These are phyloP conservation scores for Salvia rosmarinus DNA, from an alignment of 257 asterid genomes.

Conservation along the genomic window DNA sequence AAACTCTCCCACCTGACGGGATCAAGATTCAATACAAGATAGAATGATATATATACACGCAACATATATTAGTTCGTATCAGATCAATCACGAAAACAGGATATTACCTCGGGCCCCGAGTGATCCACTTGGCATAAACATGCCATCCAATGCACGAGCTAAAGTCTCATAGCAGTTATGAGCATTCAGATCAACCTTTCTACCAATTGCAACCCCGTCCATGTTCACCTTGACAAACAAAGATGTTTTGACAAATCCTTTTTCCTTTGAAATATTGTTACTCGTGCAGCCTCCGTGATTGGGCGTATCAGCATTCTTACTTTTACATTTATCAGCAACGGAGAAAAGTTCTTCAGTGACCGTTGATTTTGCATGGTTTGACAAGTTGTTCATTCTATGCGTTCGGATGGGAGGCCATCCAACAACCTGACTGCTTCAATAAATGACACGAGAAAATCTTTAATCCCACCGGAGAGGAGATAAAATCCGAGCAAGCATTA, in stretches of 20 bases:
- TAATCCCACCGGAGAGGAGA: background rate
- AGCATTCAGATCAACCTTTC: slow-evolving; percentile 82
- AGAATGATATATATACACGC: background rate
- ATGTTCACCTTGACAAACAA: slow-evolving; percentile 83
- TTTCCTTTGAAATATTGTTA: slow-evolving; percentile 39
- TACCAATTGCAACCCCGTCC: slow-evolving; percentile 87
- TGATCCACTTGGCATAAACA: slow-evolving; percentile 56
- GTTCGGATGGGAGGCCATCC: slow-evolving; percentile 61
- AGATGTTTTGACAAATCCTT: slow-evolving; percentile 46
- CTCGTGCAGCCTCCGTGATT: slow-evolving; percentile 9
- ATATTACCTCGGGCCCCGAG: slow-evolving; percentile 56
- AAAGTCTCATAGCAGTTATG: slow-evolving; percentile 71
- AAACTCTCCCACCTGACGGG: background rate
- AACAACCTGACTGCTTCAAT: slow-evolving; percentile 49
- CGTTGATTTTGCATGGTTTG: slow-evolving; percentile 43
- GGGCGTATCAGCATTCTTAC: slow-evolving; percentile 28
- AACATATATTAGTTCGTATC: background rate
- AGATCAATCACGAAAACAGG: slow-evolving; percentile 11
- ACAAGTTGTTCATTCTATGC: slow-evolving; percentile 47
- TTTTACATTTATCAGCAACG: slow-evolving; percentile 47
- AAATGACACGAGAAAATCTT: slow-evolving; percentile 9
- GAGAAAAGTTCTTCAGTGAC: slow-evolving; percentile 42
- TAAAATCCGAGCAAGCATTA: background rate
- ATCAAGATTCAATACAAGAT: background rate
- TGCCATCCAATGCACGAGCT: slow-evolving; percentile 62